These are phyloP conservation scores for Blastocystis sp. DNA, from an alignment of 352 stramenopile genomes.

Conservation along the genomic window DNA sequence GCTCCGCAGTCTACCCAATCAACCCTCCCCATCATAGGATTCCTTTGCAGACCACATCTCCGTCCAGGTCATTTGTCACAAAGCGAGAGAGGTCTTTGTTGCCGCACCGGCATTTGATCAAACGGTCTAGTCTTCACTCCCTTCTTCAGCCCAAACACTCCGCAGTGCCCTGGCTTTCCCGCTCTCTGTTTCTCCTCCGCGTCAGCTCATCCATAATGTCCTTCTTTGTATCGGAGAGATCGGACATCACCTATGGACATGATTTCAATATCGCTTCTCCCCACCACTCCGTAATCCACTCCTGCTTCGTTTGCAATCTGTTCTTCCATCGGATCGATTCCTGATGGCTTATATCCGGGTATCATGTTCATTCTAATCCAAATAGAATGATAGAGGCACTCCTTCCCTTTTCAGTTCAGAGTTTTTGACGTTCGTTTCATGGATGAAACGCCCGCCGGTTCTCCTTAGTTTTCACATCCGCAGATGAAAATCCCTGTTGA, in stretches of 20 bases:
- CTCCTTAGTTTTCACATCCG: background rate
- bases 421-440: background rate
- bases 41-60: conserved; percentile 63
- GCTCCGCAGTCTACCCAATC: conserved; percentile 19
- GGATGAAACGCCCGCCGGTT: background rate
- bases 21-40: background rate
- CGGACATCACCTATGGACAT: background rate
- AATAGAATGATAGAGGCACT: background rate
- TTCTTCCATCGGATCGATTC: background rate
- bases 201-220: background rate
- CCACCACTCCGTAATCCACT: background rate
- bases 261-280: background rate
- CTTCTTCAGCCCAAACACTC: background rate
- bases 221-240: background rate
- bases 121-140: background rate
- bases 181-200: background rate
- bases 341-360: background rate
- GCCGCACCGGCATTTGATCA: conserved; percentile 43
- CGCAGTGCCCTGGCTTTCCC: background rate
- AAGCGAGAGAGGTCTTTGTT: conserved; percentile 41
- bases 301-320: background rate
- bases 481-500: conserved; percentile 63
- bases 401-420: background rate
- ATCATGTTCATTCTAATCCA: background rate
- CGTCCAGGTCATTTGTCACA: conserved; percentile 27